Percentiles rank a stretch among this genome's conserved stretches.
phyloP scores from a whole-genome alignment of 2,329 filamentous ascomycete genomes.

The Stachybotrys chlorohalonatus region DNA sequence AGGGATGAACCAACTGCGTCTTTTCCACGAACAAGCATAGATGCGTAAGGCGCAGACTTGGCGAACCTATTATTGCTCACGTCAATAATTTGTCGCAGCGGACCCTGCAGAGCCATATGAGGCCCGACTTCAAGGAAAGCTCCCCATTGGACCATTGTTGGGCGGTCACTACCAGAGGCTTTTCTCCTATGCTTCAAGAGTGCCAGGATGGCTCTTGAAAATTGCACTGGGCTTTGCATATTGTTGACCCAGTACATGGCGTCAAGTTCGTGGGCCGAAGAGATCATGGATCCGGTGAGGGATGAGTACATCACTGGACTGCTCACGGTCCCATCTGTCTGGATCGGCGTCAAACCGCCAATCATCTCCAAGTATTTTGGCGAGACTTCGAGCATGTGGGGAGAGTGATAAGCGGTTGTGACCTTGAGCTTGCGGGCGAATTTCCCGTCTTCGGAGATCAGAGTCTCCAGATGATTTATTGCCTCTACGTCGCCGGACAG shows the following conservation, averaged over 20 bases:
- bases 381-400: conserved; percentile 36
- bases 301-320: conserved; percentile 23
- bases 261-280: conserved; percentile 20
- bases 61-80: no score
- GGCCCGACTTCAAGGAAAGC: no score
- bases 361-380: conserved; percentile 28
- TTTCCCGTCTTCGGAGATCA: conserved; percentile 26
- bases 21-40: no score
- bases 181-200: no score
- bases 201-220: no score
- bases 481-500: conserved; percentile 34
- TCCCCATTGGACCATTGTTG: no score
- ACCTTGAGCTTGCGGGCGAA: conserved; percentile 35
- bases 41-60: no score
- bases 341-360: not conserved
- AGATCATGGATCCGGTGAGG: conserved; percentile 24
- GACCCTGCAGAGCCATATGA: no score
- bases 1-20: no score
- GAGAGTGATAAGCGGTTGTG: conserved; percentile 40
- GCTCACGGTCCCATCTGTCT: not conserved
- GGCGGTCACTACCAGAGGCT: no score
- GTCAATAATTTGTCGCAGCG: no score
- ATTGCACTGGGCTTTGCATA: conserved; percentile 23
- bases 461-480: conserved; percentile 25
- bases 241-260: conserved; percentile 31